Conservation (phyloP, 2,329 filamentous ascomycete genomes). For the Dactylonectria macrodidyma region DNA sequence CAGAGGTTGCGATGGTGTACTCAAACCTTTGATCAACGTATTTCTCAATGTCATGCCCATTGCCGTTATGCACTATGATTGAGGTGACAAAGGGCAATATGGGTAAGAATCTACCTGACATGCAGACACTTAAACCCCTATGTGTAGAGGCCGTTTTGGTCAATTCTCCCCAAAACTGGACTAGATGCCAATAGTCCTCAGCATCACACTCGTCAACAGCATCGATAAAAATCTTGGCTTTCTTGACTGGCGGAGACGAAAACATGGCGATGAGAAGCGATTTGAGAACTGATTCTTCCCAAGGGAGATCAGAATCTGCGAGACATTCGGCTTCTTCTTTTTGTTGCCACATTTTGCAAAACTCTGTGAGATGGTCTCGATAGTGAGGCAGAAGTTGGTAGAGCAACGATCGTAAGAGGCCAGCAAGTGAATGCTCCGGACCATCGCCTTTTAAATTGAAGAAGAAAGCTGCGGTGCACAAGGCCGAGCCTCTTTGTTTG, state of each 20-base stretch:
- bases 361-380: not conserved
- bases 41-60: slow-evolving; percentile 18
- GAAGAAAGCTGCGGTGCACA: slow-evolving; percentile 26
- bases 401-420: slow-evolving; percentile 22
- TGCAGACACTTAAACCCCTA: slow-evolving; percentile 19
- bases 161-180: slow-evolving; percentile 18
- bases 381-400: slow-evolving; percentile 17
- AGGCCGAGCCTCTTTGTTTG: not conserved
- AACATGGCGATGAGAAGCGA: slow-evolving; percentile 8
- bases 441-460: slow-evolving; percentile 17
- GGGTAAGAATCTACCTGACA: too few relatives aligned
- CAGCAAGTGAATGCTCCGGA: not conserved
- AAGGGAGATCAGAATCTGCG: not conserved
- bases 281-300: slow-evolving; percentile 16
- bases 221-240: slow-evolving; percentile 28
- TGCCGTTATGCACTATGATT: slow-evolving; percentile 12
- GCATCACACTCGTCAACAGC: slow-evolving; percentile 27
- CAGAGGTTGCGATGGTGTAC: not conserved
- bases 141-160: not conserved
- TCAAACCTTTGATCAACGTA: slow-evolving; percentile 25
- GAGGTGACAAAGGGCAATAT: slow-evolving; percentile 13
- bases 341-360: slow-evolving; percentile 1
- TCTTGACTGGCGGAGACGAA: not conserved
- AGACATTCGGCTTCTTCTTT: not conserved
- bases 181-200: not conserved